Base-by-base conservation (phyloP, 768 basidiomycete genomes). In the Russula vinacea region DNA sequence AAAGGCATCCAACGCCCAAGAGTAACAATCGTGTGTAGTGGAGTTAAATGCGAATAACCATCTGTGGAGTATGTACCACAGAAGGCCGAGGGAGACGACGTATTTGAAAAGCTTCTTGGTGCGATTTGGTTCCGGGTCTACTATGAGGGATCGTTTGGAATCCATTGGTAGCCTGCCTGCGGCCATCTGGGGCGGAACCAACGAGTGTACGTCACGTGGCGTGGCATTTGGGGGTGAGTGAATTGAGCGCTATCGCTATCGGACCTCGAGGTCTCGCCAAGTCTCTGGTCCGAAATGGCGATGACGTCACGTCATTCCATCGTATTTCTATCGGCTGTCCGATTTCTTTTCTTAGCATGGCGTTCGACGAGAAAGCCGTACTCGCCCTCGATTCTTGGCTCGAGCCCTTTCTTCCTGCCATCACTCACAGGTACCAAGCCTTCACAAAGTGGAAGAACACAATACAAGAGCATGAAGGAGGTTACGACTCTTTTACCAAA, bases 381-480 rank as follows among this genome's bases (percentile, higher is more conserved):
- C 78, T 88, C 65, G 76, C 82, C 56, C 77, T 84, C 68, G 92
- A 94, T 74, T 79, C 81, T 19, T 92, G 85, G 74, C 84, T 94
- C n/a, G 81, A 84, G 70, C 84, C 84, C n/a, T 83, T 88, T 70
- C 78, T 88, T 58, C 81, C 85, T 33, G 80, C 83, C 50, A 90
- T 94, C 73, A 77, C 83, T 62, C 81, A 83, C 69, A 81, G 92
- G 65, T 80, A 92, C 74, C 84, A 86, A 59, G 72, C 74, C 37
- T 92, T 86, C 77, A 81, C 82, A 62, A 80, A 83, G 70, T 92
- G 89, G 90, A 92, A 89, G 70, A 82, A 87, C 69, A 79, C 77
- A 51, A 90, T 97, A 70, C 81, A 88, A 26, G 70, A 83, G 54
- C 76, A 85, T 68, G 95, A 98, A 77, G 94, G 94, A 55, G 96